phyloP scores from a whole-genome alignment of 352 stramenopile genomes.

The Globisporangium iwayamae region DNA sequence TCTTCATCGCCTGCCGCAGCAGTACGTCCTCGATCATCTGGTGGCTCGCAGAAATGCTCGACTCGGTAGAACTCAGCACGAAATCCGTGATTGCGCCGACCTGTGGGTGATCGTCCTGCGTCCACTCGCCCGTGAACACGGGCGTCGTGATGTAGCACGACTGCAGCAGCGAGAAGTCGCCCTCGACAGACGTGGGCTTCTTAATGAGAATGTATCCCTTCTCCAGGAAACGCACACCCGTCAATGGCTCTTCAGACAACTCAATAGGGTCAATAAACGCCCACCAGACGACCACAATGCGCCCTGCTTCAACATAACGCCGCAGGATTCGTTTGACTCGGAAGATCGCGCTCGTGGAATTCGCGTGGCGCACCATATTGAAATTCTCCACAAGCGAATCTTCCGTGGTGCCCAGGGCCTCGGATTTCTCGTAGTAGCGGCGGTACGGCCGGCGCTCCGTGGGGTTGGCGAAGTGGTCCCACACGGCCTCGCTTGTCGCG shows the following conservation, averaged over 20 bases:
- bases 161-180: slow-evolving; percentile 40
- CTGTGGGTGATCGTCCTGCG: slow-evolving; percentile 17
- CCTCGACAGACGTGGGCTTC: slow-evolving; percentile 28
- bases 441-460: slow-evolving; percentile 7
- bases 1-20: slow-evolving; percentile 20
- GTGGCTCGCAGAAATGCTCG: slow-evolving; percentile 16
- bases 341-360: slow-evolving; percentile 45
- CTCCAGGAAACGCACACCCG: slow-evolving; percentile 48
- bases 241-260: slow-evolving; percentile 36
- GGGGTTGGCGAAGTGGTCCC: slow-evolving; percentile 28
- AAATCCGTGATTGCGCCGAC: slow-evolving; percentile 37
- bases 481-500: slow-evolving; percentile 28
- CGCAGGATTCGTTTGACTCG: slow-evolving; percentile 49
- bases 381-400: slow-evolving; percentile 61
- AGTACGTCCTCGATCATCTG: slow-evolving; percentile 52
- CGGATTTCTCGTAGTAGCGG: not conserved
- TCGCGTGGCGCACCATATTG: slow-evolving; percentile 44
- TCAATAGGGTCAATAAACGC: slow-evolving; percentile 51
- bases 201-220: slow-evolving; percentile 56
- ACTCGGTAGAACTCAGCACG: slow-evolving; percentile 30
- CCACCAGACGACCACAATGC: slow-evolving; percentile 51
- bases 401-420: slow-evolving; percentile 18
- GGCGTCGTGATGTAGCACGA: slow-evolving; percentile 60
- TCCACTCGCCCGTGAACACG: slow-evolving; percentile 8
- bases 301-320: slow-evolving; percentile 39